These are phyloP conservation scores for Persicaria tinctoria DNA, from an alignment of 148 eudicot genomes.

Conservation along the genomic window DNA sequence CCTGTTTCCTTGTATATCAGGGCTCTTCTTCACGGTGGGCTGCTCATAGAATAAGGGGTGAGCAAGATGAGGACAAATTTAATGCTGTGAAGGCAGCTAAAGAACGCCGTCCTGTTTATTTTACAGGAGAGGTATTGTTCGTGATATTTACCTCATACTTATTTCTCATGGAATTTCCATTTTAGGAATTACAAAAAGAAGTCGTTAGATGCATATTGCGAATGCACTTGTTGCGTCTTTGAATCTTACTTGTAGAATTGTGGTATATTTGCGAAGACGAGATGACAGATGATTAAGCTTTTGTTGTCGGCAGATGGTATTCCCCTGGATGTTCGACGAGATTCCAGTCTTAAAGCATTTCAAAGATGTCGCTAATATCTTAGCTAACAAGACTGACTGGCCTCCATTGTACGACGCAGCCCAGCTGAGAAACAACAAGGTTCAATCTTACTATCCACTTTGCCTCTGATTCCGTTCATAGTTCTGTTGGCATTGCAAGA, in stretches of 20 bases:
- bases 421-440: conserved; percentile 64
- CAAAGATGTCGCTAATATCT: conserved; percentile 60
- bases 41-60: conserved; percentile 71
- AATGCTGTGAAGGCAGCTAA: conserved; percentile 87
- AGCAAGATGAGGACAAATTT: conserved; percentile 40
- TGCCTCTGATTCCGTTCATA: not conserved
- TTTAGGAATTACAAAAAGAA: not conserved
- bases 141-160: not conserved
- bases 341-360: conserved; percentile 56
- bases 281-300: too few species aligned
- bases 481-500: not conserved
- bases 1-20: conserved; percentile 17
- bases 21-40: conserved; percentile 90
- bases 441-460: not conserved
- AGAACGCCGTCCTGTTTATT: conserved; percentile 69
- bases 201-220: too few species aligned
- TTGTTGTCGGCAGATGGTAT: conserved; percentile 56
- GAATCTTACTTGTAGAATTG: too few species aligned
- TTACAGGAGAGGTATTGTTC: conserved; percentile 78
- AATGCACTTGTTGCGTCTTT: too few species aligned
- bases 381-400: conserved; percentile 85
- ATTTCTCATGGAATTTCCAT: not conserved
- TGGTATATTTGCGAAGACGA: too few species aligned
- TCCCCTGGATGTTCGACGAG: conserved; percentile 97
- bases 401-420: conserved; percentile 62